phyloP scores from a whole-genome alignment of 352 stramenopile genomes.

The Globisporangium splendens region DNA sequence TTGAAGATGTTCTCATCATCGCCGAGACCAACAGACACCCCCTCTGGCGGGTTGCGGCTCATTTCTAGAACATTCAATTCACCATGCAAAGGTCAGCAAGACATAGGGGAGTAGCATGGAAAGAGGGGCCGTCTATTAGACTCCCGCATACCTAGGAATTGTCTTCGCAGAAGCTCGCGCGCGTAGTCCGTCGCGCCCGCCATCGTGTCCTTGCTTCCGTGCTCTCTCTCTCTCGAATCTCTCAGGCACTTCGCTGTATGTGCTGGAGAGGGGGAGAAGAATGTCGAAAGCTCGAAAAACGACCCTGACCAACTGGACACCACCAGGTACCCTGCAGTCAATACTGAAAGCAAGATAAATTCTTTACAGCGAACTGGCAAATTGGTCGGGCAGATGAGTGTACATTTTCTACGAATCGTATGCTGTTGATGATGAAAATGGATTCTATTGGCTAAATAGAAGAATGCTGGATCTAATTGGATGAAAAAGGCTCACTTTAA shows the following conservation, averaged over 20 bases:
- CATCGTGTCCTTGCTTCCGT: conserved; percentile 18
- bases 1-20: conserved; percentile 99
- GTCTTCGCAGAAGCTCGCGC: conserved; percentile 75
- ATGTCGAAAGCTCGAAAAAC: conserved; percentile 1
- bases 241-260: too few relatives aligned
- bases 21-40: conserved; percentile 95
- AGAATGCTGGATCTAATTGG: neutral
- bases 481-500: neutral
- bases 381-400: neutral
- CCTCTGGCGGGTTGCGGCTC: conserved; percentile 97
- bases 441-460: conserved; percentile 2
- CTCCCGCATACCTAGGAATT: conserved; percentile 64
- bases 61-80: conserved; percentile 83
- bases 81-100: neutral
- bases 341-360: conserved; percentile 11
- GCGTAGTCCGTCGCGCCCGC: conserved; percentile 53
- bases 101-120: too few relatives aligned
- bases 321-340: neutral
- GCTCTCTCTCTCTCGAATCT: conserved; percentile 2
- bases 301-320: neutral
- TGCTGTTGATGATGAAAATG: neutral
- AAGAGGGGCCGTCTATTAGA: neutral
- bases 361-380: neutral
- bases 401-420: neutral
- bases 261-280: conserved; percentile 6